Conservation (phyloP, 164 flowering plant genomes). For the Chloranthus sessilifolius region DNA sequence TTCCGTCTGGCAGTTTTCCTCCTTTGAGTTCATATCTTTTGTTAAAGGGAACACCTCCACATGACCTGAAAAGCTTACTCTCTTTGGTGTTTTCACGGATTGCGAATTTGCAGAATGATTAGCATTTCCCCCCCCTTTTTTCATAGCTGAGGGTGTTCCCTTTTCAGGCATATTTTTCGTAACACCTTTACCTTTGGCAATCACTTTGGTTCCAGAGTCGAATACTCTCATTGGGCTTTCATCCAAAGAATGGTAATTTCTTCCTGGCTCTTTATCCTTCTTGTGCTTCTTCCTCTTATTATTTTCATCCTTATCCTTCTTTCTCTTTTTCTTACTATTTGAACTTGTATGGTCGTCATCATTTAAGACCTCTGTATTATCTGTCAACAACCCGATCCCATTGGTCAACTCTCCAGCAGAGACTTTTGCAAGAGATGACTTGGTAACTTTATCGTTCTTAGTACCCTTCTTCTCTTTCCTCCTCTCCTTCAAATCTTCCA, state of each 20-base stretch:
- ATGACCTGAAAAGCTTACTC: conserved; percentile 3
- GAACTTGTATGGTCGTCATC: not conserved
- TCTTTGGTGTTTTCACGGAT: not conserved
- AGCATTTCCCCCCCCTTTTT: not conserved
- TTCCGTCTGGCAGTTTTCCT: not conserved
- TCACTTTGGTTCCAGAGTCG: not conserved
- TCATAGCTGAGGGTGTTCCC: not conserved
- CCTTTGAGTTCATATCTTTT: not conserved
- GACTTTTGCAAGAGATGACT: not conserved
- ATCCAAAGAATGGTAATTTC: no score
- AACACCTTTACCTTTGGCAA: not conserved
- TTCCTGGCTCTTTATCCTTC: not conserved
- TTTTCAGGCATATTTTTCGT: not conserved
- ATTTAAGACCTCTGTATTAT: not conserved
- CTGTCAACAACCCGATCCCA: no score
- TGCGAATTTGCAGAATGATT: not conserved
- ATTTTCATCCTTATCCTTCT: not conserved
- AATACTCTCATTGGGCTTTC: not conserved
- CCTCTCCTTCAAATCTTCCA: not conserved
- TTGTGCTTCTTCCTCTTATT: not conserved
- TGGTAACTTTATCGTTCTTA: not conserved
- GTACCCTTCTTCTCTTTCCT: not conserved
- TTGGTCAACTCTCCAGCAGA: not conserved
- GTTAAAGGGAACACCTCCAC: not conserved
- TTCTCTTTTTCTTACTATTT: conserved; percentile 6